A percentile compares a stretch with the other conserved stretches of the same genome.
Evolutionary conservation across 2,329 filamentous ascomycete species (phyloP).

Genomic region (Drechslera avenae): DNA sequence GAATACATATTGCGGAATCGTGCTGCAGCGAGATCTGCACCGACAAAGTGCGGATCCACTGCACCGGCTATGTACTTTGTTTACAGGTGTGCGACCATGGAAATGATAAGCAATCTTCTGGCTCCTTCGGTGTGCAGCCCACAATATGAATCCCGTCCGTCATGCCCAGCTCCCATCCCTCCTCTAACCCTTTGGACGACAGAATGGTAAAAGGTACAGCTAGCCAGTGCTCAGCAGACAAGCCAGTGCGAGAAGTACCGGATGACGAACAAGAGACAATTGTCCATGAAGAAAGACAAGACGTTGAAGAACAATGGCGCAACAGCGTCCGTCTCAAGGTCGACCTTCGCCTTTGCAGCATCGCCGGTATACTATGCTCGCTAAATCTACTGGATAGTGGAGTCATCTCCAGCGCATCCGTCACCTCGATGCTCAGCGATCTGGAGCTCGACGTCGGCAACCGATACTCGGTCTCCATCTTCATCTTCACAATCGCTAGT

Average conservation of each 20-base stretch:
- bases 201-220: constrained; percentile 22
- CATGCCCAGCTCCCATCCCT: constrained; percentile 1
- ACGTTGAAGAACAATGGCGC: constrained; percentile 45
- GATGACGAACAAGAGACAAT: constrained; percentile 13
- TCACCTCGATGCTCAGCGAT: constrained; percentile 70
- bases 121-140: constrained; percentile 10
- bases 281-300: constrained; percentile 10
- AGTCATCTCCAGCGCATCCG: constrained; percentile 71
- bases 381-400: constrained; percentile 72
- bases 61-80: constrained; percentile 13
- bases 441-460: constrained; percentile 65
- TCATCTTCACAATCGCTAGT: constrained; percentile 73
- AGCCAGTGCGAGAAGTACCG: constrained; percentile 23
- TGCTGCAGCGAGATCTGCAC: constrained; percentile 14
- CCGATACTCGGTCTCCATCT: constrained; percentile 71
- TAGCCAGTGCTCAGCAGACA: constrained; percentile 19
- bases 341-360: constrained; percentile 70
- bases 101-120: constrained; percentile 20
- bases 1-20: constrained; percentile 8
- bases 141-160: constrained; percentile 8
- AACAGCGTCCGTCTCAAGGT: constrained; percentile 64
- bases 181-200: constrained; percentile 1
- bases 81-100: constrained; percentile 11
- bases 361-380: constrained; percentile 72
- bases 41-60: constrained; percentile 12